Conservation (phyloP, 805 yeast genomes). For the Metschnikowia bowlesiae region DNA sequence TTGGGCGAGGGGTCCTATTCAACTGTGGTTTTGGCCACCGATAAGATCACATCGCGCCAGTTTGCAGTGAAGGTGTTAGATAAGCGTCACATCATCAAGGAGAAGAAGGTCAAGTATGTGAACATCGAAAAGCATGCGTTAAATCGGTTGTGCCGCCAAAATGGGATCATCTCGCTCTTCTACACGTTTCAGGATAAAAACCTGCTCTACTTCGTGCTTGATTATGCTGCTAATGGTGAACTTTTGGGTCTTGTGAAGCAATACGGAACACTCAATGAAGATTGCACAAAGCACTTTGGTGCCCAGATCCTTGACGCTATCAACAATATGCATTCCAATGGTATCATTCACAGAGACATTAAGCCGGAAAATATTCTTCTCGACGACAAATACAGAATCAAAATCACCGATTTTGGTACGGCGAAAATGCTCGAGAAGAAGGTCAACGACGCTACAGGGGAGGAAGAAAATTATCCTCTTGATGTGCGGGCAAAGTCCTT, state of each 20-base stretch:
- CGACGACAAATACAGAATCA: conserved; percentile 55
- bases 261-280: conserved; percentile 67
- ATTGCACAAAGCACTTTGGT: conserved; percentile 59
- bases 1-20: conserved; percentile 46
- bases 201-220: conserved; percentile 68
- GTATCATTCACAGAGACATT: conserved; percentile 76
- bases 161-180: conserved; percentile 63
- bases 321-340: conserved; percentile 65
- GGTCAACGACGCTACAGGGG: conserved; percentile 31
- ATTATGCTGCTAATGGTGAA: conserved; percentile 79
- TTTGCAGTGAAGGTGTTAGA: conserved; percentile 76
- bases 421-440: conserved; percentile 64
- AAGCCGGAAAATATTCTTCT: conserved; percentile 79
- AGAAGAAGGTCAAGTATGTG: conserved; percentile 80
- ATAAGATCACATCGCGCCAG: conserved; percentile 50
- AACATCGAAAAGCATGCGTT: conserved; percentile 78
- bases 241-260: conserved; percentile 61
- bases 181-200: conserved; percentile 78
- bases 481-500: conserved; percentile 73
- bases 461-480: conserved; percentile 49
- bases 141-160: conserved; percentile 57
- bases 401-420: conserved; percentile 81
- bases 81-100: conserved; percentile 73
- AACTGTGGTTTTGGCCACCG: conserved; percentile 42
- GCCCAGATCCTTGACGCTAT: conserved; percentile 75